A percentile compares a stretch with the other conserved stretches of the same genome.
These are phyloP conservation scores for Tolypocladium nubicola DNA, from an alignment of 2,329 filamentous ascomycete genomes.

Conservation along the genomic window DNA sequence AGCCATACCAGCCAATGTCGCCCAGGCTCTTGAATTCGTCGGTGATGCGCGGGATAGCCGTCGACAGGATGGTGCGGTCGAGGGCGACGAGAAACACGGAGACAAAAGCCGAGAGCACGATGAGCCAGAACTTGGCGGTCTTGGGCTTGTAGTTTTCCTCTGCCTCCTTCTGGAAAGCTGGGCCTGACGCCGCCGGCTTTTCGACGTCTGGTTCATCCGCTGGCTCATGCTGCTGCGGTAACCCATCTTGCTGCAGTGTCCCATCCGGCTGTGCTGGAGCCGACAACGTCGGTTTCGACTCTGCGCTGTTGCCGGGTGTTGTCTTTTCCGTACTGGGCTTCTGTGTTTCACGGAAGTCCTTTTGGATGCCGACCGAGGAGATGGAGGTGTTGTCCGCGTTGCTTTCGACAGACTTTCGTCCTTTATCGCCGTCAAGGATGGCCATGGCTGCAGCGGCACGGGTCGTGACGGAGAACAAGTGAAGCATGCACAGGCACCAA, in stretches of 20 bases:
- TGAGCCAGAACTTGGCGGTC: conserved; percentile 44
- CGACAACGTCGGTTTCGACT: neutral
- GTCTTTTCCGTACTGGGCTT: neutral
- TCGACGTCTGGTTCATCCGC: conserved; percentile 9
- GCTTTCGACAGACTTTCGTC: neutral
- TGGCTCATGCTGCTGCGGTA: neutral
- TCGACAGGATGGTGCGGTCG: conserved; percentile 45
- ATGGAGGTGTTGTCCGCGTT: neutral
- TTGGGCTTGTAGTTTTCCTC: conserved; percentile 39
- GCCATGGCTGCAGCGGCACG: neutral
- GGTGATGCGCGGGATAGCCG: conserved; percentile 44
- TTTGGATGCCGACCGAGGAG: neutral
- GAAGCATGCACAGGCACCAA: neutral
- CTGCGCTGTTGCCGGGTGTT: neutral
- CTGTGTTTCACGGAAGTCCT: neutral
- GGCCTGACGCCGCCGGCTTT: conserved; percentile 3
- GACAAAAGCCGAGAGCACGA: conserved; percentile 41
- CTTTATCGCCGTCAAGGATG: neutral
- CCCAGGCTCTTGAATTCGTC: conserved; percentile 45
- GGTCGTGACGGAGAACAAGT: neutral
- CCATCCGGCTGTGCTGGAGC: neutral
- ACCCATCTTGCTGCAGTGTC: no score
- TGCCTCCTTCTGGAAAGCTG: conserved; percentile 13
- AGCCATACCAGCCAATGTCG: conserved; percentile 56
- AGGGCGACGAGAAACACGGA: conserved; percentile 49